Evolutionary conservation across 257 asterid species (phyloP).

Genomic region (Gynochthodes officinalis): DNA sequence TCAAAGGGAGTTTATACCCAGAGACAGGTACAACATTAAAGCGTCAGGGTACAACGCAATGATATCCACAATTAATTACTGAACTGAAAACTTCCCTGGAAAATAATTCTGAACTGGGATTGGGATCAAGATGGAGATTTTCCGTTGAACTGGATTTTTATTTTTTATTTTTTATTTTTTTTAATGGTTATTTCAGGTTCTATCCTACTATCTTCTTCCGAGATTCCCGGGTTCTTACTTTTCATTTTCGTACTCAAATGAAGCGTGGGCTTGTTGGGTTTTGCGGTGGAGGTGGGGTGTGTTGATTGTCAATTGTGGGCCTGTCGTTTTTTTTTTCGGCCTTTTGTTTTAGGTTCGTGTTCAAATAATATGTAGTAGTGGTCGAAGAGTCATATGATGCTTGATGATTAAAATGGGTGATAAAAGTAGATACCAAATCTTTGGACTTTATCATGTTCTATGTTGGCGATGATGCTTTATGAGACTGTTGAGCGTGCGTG

Average conservation of each 20-base stretch:
- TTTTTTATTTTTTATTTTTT: not conserved
- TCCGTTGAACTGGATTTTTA: not conserved
- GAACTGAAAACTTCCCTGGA: not conserved
- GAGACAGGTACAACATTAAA: not conserved
- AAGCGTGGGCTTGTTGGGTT: conserved; percentile 16
- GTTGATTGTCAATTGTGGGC: conserved; percentile 29
- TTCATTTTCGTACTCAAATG: not conserved
- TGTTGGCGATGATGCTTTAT: not conserved
- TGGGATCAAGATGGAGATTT: not conserved
- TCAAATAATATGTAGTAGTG: not conserved
- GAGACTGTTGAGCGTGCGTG: conserved; percentile 26
- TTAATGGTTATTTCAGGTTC: too few relatives aligned
- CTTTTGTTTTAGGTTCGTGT: not conserved
- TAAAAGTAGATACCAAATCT: conserved; percentile 16
- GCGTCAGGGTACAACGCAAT: not conserved
- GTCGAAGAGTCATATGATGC: not conserved
- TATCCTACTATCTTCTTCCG: conserved; percentile 1
- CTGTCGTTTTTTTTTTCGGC: conserved; percentile 9
- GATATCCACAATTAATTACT: too few relatives aligned
- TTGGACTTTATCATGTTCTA: conserved; percentile 12
- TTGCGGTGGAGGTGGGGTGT: conserved; percentile 18
- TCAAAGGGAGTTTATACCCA: not conserved
- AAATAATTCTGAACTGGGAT: conserved; percentile 8
- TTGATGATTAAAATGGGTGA: conserved; percentile 6
- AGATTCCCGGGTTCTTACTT: conserved; percentile 14